Evolutionary conservation across 441 rosid species (phyloP), one percentile per base, ranked within the genome.

Genomic region (Theobroma grandiflorum): DNA sequence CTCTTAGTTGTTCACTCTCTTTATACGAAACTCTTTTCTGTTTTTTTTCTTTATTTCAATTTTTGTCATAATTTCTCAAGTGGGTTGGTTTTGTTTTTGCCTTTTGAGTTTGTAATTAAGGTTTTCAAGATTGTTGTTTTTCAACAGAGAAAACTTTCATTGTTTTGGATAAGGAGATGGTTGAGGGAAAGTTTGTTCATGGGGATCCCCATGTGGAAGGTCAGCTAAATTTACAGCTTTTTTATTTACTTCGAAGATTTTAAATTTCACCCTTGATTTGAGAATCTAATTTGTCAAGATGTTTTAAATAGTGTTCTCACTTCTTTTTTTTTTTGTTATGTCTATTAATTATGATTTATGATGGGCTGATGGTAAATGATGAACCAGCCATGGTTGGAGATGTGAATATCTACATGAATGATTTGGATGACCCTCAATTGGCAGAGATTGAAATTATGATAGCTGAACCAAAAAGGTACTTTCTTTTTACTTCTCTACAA

Each of bases 401-500:
- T 87, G 98, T 95, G 82, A 95, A 96, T 75, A 86, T 93, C 77
- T 96, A 95, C 87, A 90, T 94, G 98, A 96, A 95, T 81, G 99
- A 95, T 85, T 75, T 91, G 85, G 99, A 96, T 37, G 93, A 95
- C 76, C 88, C 91, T 57, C 92, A 88, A 59, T 72, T 90, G 83
- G 96, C 97, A 59, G 98, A 93, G 86, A 83, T 95, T 14, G 98
- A 96, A 83, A 95, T 96, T 82, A 96, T 96, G 99, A 93, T 96
- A 67, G 97, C 97, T 75, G 97, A 96, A 74, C 84, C 89, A 31
- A 86, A 81, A 86, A 91, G 99, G 98, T 97, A 88, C 22, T 37
- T 76, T 20, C 63, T 37, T 75, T 81, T 72, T 64, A 15, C 64
- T 67, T 81, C 66, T 18, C 42, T 8, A 58, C 31, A 58, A n/a